Evolutionary conservation across 257 asterid genomes (phyloP).

Genomic region (Cruciata laevipes): DNA sequence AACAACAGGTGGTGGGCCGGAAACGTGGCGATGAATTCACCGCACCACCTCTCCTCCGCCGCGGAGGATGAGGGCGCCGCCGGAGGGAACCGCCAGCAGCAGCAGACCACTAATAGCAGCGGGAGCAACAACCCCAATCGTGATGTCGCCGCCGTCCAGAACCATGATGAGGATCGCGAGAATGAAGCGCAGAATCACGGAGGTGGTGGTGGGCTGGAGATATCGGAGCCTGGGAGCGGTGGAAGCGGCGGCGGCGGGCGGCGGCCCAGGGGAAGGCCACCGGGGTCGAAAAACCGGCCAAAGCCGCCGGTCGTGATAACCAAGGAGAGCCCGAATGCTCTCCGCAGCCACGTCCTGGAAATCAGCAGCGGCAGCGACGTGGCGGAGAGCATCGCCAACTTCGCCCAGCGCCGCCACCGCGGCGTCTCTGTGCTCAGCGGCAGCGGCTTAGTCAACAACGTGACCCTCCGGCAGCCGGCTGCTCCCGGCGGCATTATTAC

Average conservation of each 20-base stretch:
- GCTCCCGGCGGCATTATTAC: conserved; percentile 46
- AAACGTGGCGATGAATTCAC: conserved; percentile 47
- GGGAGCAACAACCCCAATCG: conserved; percentile 31
- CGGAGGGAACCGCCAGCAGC: conserved; percentile 13
- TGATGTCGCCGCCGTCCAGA: conserved; percentile 15
- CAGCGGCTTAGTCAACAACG: conserved; percentile 53
- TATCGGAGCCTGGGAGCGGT: conserved; percentile 40
- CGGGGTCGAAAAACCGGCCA: conserved; percentile 68
- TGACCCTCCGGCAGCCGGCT: conserved; percentile 54
- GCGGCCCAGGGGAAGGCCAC: conserved; percentile 64
- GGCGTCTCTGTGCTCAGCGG: conserved; percentile 77
- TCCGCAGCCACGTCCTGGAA: conserved; percentile 68
- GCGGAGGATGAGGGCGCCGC: conserved; percentile 30
- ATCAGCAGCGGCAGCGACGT: conserved; percentile 54
- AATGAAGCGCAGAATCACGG: conserved; percentile 36
- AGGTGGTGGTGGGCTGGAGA: conserved; percentile 44
- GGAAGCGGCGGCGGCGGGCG: conserved; percentile 45
- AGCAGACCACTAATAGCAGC: conserved; percentile 27
- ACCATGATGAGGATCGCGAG: conserved; percentile 26
- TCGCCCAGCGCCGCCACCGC: conserved; percentile 50
- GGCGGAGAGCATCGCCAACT: conserved; percentile 43
- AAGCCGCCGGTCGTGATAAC: conserved; percentile 59
- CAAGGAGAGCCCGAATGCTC: conserved; percentile 69
- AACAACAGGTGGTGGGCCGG: conserved; percentile 80
- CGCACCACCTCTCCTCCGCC: conserved; percentile 39